Evolutionary conservation across 768 basidiomycete genomes (phyloP), one percentile per base, ranked within the genome.

Genomic region (Scleroderma bovista): DNA sequence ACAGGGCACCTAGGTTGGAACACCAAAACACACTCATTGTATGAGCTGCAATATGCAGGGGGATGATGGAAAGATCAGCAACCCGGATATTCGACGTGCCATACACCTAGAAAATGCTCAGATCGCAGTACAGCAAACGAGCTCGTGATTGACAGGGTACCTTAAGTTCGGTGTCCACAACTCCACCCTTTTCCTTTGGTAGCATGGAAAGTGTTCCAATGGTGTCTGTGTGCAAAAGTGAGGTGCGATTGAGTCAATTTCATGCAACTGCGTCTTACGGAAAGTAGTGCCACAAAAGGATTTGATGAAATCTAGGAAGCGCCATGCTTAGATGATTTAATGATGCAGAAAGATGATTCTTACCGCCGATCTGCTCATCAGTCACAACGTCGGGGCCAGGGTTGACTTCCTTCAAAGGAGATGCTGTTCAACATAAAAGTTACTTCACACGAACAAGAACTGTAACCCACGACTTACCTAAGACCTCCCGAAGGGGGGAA

Each of bases 81-180:
- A 79, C 74, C 10, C 77, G 73, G 20, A 78, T 39, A 51, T 78
- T 78, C 16, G 51, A 57, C 2, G 74, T 75, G 13, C 75, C 75
- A 53, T 63, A 66, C 1, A 70, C 65, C 58, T 55, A 36, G 26
- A 24, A 15, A 34, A 11, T 2, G 13, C 29, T 43, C n/a, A 41
- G n/a, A 8, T 36, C 12, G 13, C 31, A n/a, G 23, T 29, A 19
- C 41, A 17, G 20, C 4, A 12, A 17, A 33, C 6, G 11, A 8
- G 10, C 11, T 44, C 3, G 17, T 33, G 29, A 13, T 41, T 22
- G n/a, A 32, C 23, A 17, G 6, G 19, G 62, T 9, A 72, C 72
- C 51, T 62, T 61, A 13, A 73, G 56, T 22, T 58, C 43, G 16
- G 56, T 45, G 44, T 72, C 68, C 10, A 75, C 73, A 23, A 74